Evolutionary conservation across 164 flowering plant species (phyloP).

Genomic region (Stephania cephalantha): DNA sequence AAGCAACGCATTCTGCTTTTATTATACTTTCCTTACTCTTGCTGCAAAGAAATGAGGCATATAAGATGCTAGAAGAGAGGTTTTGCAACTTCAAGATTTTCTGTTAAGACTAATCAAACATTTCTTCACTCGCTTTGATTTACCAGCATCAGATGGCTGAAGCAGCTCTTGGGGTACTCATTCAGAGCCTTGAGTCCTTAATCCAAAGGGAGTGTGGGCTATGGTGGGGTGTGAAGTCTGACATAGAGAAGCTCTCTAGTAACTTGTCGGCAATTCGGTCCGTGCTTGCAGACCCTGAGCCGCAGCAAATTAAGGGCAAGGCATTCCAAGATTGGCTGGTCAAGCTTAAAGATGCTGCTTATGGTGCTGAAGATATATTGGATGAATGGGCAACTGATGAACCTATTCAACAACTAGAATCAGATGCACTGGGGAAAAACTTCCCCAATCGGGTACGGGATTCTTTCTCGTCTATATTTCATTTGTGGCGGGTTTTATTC

Average conservation of each 20-base stretch:
- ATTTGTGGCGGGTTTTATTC: background rate
- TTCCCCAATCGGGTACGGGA: background rate
- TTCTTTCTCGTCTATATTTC: background rate
- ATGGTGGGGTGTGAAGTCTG: background rate
- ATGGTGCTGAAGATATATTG: background rate
- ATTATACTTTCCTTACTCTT: too few relatives aligned
- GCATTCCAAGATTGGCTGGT: background rate
- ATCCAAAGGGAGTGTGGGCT: background rate
- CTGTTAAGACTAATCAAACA: too few relatives aligned
- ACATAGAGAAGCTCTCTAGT: background rate
- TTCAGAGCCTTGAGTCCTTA: background rate
- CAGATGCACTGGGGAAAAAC: background rate
- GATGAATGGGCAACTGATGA: background rate
- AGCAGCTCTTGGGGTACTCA: background rate
- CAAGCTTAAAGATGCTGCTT: slow-evolving; percentile 5
- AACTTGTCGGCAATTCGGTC: background rate
- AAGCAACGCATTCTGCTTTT: too few relatives aligned
- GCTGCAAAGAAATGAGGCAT: too few relatives aligned
- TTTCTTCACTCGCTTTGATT: too few relatives aligned
- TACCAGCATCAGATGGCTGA: background rate
- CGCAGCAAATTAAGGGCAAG: background rate
- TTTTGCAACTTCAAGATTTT: too few relatives aligned
- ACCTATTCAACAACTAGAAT: background rate
- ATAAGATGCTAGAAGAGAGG: too few relatives aligned
- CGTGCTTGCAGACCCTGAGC: background rate